A percentile compares a stretch with the other conserved stretches of the same genome.
Evolutionary conservation across 75 land plant species (phyloP).

Genomic region (Picea sitchensis): DNA sequence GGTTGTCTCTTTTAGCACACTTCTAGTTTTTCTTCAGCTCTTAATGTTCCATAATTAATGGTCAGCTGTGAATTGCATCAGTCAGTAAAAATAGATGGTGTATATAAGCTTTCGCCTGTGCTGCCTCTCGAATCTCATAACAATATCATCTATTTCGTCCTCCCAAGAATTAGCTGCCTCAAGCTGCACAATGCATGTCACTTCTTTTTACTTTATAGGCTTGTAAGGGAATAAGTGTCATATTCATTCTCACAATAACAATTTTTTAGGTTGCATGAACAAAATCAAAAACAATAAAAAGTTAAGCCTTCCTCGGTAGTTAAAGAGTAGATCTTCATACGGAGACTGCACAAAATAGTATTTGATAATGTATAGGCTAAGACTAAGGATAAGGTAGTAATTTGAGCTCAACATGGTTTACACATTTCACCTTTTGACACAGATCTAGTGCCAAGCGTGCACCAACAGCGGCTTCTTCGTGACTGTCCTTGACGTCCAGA

Average conservation of each 20-base stretch:
- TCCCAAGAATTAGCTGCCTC: constrained; percentile 73
- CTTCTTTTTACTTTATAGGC: not conserved
- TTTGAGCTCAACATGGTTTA: not conserved
- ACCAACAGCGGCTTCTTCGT: constrained; percentile 93
- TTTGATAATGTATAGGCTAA: not conserved
- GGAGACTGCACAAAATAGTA: not conserved
- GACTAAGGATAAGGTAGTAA: not conserved
- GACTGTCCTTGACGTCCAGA: constrained; percentile 94
- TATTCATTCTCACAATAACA: not conserved
- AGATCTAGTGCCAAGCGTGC: constrained; percentile 74
- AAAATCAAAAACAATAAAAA: not conserved
- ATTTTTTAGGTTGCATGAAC: not conserved
- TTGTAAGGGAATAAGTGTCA: not conserved
- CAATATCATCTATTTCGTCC: constrained; percentile 76
- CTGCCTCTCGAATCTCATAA: constrained; percentile 66
- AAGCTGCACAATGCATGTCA: constrained; percentile 40
- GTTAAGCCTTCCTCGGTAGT: not conserved
- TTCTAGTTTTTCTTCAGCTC: too few relatives aligned
- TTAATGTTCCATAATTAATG: too few relatives aligned
- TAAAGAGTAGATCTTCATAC: not conserved
- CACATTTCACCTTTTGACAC: constrained; percentile 69
- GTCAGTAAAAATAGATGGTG: constrained; percentile 69
- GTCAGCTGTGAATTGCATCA: not conserved
- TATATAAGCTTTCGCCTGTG: constrained; percentile 64
- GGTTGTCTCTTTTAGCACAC: too few relatives aligned